Conservation (phyloP, 768 basidiomycete species). For the Lentinula sp. region DNA sequence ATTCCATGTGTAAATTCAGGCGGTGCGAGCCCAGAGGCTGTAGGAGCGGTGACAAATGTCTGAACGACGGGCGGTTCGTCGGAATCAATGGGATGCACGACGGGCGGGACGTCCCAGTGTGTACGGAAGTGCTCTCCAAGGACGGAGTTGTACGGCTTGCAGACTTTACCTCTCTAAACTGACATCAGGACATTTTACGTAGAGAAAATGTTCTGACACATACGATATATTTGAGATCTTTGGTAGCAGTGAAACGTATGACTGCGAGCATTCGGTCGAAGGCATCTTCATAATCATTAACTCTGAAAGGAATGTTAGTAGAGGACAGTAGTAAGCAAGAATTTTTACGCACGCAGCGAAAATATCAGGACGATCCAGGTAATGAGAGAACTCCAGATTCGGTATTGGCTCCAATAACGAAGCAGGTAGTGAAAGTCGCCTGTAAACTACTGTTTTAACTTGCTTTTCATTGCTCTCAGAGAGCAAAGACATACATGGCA, state of each 20-base stretch:
- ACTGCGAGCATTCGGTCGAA: slow-evolving; percentile 94
- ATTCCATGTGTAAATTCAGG: slow-evolving; percentile 11
- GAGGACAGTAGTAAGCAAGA: background rate
- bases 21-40: slow-evolving; percentile 11
- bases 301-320: slow-evolving; percentile 38
- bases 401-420: slow-evolving; percentile 91
- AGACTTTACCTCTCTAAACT: slow-evolving; percentile 78
- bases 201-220: slow-evolving; percentile 21
- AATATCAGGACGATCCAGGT: slow-evolving; percentile 84
- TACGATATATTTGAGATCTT: slow-evolving; percentile 91
- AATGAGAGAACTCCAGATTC: slow-evolving; percentile 96
- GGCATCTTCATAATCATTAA: slow-evolving; percentile 90
- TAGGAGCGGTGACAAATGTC: slow-evolving; percentile 27
- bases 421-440: slow-evolving; percentile 89
- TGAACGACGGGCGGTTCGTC: slow-evolving; percentile 39
- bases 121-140: slow-evolving; percentile 86
- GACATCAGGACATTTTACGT: background rate
- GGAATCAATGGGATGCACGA: slow-evolving; percentile 43
- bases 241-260: slow-evolving; percentile 82
- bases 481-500: slow-evolving; percentile 59
- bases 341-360: slow-evolving; percentile 73
- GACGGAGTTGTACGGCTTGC: slow-evolving; percentile 89
- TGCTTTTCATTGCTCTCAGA: slow-evolving; percentile 1
- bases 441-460: slow-evolving; percentile 20
- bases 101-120: slow-evolving; percentile 77